Percentiles rank a stretch among this genome's conserved stretches.
Evolutionary conservation across 441 rosid genomes (phyloP).

Genomic region (Erodium moschatum): DNA sequence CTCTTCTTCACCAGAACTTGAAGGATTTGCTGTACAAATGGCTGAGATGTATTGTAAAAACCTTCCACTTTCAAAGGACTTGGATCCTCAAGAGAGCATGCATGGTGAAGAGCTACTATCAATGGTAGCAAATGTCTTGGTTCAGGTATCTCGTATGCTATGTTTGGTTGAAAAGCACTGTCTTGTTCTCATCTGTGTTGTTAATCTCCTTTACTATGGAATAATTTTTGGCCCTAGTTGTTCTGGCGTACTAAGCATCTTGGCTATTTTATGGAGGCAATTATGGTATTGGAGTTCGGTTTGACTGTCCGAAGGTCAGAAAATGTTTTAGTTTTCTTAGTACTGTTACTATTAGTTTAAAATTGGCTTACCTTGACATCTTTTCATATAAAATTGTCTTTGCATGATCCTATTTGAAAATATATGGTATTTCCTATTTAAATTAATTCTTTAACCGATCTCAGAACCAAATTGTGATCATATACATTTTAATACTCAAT

Average conservation of each 20-base stretch:
- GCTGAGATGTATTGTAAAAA: constrained; percentile 59
- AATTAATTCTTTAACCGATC: background rate
- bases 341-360: constrained; percentile 13
- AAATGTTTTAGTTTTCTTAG: constrained; percentile 17
- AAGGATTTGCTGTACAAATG: constrained; percentile 51
- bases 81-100: constrained; percentile 91
- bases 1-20: constrained; percentile 47
- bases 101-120: constrained; percentile 90
- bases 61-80: constrained; percentile 79
- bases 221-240: constrained; percentile 40
- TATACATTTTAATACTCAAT: background rate
- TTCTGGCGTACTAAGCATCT: constrained; percentile 65
- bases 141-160: constrained; percentile 52
- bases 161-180: background rate
- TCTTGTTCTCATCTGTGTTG: background rate
- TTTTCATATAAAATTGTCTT: constrained; percentile 6
- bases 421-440: background rate
- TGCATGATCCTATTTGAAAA: background rate
- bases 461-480: constrained; percentile 10
- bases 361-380: constrained; percentile 7
- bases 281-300: constrained; percentile 91
- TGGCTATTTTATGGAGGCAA: constrained; percentile 80
- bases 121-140: constrained; percentile 59
- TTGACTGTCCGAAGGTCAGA: constrained; percentile 68
- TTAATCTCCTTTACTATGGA: constrained; percentile 10